Evolutionary conservation across 176 grass and related monocot species (phyloP).

Genomic region (Puccinellia tenuiflora): DNA sequence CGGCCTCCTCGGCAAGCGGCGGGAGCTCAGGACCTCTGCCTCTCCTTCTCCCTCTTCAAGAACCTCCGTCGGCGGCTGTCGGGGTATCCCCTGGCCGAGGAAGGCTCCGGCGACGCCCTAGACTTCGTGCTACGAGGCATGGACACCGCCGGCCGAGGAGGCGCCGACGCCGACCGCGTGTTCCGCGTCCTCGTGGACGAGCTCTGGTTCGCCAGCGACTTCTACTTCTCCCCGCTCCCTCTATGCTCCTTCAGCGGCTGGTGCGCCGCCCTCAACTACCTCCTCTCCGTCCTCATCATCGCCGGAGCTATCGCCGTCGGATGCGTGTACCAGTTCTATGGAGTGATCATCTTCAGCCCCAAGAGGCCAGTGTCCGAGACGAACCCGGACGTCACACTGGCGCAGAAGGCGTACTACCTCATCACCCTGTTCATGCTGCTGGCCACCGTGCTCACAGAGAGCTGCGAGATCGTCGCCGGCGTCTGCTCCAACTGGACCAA

Average conservation of each 20-base stretch:
- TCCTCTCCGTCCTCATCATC: slow-evolving; percentile 7
- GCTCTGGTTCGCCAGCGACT: slow-evolving; percentile 36
- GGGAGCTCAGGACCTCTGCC: slow-evolving; percentile 23
- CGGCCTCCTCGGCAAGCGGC: background rate
- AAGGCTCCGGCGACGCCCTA: background rate
- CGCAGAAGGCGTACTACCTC: background rate
- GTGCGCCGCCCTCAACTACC: background rate
- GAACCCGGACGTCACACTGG: background rate
- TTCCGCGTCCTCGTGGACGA: slow-evolving; percentile 23
- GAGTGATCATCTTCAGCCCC: background rate
- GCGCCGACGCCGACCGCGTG: background rate
- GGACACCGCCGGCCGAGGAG: background rate
- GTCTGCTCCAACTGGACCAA: slow-evolving; percentile 39
- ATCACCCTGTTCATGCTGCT: background rate
- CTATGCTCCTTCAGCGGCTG: background rate
- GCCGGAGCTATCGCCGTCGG: background rate
- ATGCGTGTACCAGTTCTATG: rapidly evolving
- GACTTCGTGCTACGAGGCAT: slow-evolving; percentile 41
- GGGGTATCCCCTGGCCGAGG: background rate
- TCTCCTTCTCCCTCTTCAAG: slow-evolving; percentile 27
- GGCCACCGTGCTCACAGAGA: background rate
- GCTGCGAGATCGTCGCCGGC: slow-evolving; percentile 6
- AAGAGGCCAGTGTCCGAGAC: too few species aligned
- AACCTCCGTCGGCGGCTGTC: background rate
- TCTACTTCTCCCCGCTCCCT: slow-evolving; percentile 18